phyloP scores from a whole-genome alignment of 805 yeast genomes.

The Martiniozyma abietophila region DNA sequence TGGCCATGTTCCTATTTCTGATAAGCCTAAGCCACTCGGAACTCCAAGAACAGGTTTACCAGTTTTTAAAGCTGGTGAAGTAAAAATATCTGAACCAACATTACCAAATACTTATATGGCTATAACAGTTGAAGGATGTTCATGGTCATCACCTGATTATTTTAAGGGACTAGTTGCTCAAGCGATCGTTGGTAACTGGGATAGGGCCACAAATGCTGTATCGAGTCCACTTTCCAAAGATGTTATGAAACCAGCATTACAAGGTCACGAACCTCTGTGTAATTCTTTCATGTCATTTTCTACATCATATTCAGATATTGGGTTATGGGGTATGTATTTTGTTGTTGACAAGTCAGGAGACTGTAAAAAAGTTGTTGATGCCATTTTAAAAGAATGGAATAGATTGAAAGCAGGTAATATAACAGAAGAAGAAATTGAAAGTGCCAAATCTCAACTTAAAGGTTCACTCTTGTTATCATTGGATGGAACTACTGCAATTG shows the following conservation, averaged over 20 bases:
- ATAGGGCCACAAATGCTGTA: conserved; percentile 71
- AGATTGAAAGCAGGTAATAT: conserved; percentile 73
- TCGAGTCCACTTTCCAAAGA: conserved; percentile 73
- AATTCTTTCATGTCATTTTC: conserved; percentile 95
- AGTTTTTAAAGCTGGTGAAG: conserved; percentile 76
- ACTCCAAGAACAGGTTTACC: conserved; percentile 67
- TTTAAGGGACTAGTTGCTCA: conserved; percentile 93
- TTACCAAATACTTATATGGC: conserved; percentile 89
- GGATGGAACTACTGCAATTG: conserved; percentile 92
- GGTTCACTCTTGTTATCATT: conserved; percentile 83
- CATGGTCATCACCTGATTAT: conserved; percentile 95
- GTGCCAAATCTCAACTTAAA: conserved; percentile 90
- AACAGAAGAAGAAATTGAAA: conserved; percentile 76
- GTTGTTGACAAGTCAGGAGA: conserved; percentile 70
- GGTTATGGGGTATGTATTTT: conserved; percentile 93
- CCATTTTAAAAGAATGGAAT: conserved; percentile 80
- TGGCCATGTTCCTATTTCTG: conserved; percentile 52
- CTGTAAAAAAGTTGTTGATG: conserved; percentile 59
- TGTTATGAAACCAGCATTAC: conserved; percentile 39
- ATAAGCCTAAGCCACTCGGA: conserved; percentile 60
- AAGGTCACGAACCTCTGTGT: conserved; percentile 59
- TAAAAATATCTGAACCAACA: conserved; percentile 70
- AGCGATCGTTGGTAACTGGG: conserved; percentile 97
- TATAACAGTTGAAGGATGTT: conserved; percentile 93
- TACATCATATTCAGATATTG: conserved; percentile 95